Conservation (phyloP, 257 asterid genomes). For the Coffea eugenioides region DNA sequence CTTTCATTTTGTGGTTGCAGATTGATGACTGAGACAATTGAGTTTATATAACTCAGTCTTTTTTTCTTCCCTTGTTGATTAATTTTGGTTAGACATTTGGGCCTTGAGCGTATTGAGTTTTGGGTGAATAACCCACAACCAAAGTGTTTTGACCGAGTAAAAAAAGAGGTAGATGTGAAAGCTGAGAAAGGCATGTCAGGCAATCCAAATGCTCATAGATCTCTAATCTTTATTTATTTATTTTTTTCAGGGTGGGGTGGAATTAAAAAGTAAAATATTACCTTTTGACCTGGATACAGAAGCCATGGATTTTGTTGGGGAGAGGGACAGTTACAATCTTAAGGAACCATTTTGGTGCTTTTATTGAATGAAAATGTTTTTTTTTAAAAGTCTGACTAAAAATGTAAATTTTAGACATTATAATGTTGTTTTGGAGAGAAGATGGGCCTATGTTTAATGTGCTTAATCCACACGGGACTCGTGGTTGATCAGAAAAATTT, state of each 20-base stretch:
- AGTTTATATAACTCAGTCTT: background rate
- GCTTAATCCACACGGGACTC: background rate
- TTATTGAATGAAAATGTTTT: background rate
- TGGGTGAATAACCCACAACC: background rate
- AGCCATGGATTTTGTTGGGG: background rate
- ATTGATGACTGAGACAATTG: background rate
- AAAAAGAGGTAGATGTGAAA: background rate
- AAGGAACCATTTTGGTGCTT: background rate
- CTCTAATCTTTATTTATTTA: background rate
- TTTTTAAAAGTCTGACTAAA: too few species aligned
- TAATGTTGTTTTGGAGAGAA: background rate
- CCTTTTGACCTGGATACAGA: background rate
- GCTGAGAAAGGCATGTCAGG: background rate
- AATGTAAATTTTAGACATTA: background rate
- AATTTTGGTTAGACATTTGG: background rate
- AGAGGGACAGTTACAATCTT: background rate
- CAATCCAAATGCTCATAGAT: background rate
- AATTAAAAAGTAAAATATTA: background rate
- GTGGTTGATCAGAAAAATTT: background rate
- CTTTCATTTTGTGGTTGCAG: background rate
- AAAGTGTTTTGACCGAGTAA: background rate
- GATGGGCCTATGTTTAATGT: background rate
- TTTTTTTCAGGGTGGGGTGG: background rate
- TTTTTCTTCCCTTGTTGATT: too few species aligned
- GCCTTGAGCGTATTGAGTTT: too few species aligned